Percentiles rank a stretch among this genome's conserved stretches.
These are phyloP conservation scores for Suillus paluster DNA, from an alignment of 768 basidiomycete species.

Conservation along the genomic window DNA sequence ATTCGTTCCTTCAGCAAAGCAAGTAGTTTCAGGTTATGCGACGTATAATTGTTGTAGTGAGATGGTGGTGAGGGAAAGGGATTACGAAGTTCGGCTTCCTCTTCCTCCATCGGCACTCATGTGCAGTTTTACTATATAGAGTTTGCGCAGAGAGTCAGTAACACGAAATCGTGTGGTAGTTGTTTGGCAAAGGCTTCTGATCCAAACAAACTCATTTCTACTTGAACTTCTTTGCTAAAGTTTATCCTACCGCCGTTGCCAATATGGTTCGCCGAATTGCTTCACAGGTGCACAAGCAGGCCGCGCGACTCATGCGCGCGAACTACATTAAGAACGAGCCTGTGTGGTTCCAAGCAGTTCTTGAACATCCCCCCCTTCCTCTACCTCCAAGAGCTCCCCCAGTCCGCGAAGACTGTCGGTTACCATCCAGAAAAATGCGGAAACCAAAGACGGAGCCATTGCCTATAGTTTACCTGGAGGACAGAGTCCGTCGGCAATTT, in stretches of 20 bases:
- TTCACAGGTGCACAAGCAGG: conserved; percentile 87
- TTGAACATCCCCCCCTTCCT: conserved; percentile 86
- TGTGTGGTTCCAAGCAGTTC: conserved; percentile 83
- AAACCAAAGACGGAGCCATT: conserved; percentile 51
- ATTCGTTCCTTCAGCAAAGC: conserved; percentile 60
- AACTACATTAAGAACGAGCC: conserved; percentile 68
- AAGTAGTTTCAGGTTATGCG: conserved; percentile 73
- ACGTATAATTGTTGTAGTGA: conserved; percentile 78
- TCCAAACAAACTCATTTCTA: conserved; percentile 5
- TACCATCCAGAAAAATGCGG: conserved; percentile 32
- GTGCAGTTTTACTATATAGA: background rate
- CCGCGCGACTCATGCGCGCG: conserved; percentile 76
- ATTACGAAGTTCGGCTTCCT: conserved; percentile 78
- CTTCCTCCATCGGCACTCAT: conserved; percentile 48
- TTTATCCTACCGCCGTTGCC: background rate
- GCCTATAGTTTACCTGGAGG: conserved; percentile 79
- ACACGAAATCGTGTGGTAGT: background rate
- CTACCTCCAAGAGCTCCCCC: conserved; percentile 79
- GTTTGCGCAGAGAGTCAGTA: background rate
- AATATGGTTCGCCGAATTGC: conserved; percentile 81
- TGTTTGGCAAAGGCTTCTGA: conserved; percentile 9
- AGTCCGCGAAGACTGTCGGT: conserved; percentile 50
- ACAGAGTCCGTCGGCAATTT: conserved; percentile 86
- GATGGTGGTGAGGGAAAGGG: conserved; percentile 91
- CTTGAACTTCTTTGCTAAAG: background rate